Conservation (phyloP, 2,329 filamentous ascomycete species). For the Aspergillus glaucus region DNA sequence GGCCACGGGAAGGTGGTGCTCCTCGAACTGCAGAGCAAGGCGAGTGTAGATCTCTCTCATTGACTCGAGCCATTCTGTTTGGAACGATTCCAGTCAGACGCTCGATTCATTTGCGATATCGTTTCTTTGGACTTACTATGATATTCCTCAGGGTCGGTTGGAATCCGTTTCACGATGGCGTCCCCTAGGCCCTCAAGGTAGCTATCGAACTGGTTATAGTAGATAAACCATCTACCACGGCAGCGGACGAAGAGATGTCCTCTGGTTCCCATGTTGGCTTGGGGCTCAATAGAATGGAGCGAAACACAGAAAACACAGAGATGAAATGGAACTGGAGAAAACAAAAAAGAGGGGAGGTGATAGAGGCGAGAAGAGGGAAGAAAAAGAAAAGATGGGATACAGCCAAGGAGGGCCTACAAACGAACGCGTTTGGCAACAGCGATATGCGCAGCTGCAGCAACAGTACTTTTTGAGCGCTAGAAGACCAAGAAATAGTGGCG, state of each 20-base stretch:
- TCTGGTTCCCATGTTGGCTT: slow-evolving; percentile 10
- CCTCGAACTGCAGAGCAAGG: slow-evolving; percentile 8
- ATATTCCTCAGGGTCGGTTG: slow-evolving; percentile 8
- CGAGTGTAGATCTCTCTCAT: slow-evolving; percentile 6
- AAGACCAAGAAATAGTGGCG: too few relatives aligned
- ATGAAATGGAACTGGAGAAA: background rate
- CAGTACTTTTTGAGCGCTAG: background rate
- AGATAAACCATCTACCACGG: slow-evolving; percentile 14
- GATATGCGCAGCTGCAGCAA: background rate
- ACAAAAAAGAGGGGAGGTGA: background rate
- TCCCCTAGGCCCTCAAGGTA: slow-evolving; percentile 14
- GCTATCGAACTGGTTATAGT: slow-evolving; percentile 14
- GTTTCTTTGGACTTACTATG: slow-evolving; percentile 4
- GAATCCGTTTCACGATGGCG: slow-evolving; percentile 10
- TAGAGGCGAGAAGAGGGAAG: background rate
- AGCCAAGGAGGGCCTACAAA: background rate
- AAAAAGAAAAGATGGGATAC: background rate
- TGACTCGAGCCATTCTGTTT: slow-evolving; percentile 10
- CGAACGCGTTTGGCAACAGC: background rate
- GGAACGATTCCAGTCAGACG: background rate
- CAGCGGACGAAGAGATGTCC: slow-evolving; percentile 12
- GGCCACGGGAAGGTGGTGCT: slow-evolving; percentile 6
- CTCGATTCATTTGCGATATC: background rate
- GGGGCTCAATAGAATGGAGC: background rate
- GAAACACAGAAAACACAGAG: background rate